Percentiles rank a stretch among this genome's conserved stretches.
These are phyloP conservation scores for Collybiopsis luxurians DNA, from an alignment of 768 basidiomycete genomes.

Conservation along the genomic window DNA sequence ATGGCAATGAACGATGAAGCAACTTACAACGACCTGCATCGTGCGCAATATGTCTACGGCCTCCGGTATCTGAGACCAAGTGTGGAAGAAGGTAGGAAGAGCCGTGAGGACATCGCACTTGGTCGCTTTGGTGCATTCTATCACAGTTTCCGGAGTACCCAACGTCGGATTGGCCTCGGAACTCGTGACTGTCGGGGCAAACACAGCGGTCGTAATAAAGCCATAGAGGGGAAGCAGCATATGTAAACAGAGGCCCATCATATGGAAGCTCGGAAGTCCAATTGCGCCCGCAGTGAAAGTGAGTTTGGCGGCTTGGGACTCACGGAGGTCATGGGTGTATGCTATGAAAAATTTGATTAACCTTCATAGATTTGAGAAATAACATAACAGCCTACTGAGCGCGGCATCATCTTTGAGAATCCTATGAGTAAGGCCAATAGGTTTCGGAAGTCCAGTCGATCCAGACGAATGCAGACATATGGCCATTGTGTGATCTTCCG, in stretches of 20 bases:
- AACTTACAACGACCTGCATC: slow-evolving; percentile 13
- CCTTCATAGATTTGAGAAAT: too few species aligned
- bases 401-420: background rate
- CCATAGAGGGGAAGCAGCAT: background rate
- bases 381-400: background rate
- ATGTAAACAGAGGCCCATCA: background rate
- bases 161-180: slow-evolving; percentile 16
- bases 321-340: background rate
- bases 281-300: background rate
- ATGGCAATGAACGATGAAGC: background rate
- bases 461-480: slow-evolving; percentile 28
- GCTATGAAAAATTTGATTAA: too few species aligned
- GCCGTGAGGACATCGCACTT: slow-evolving; percentile 14
- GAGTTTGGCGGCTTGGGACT: background rate
- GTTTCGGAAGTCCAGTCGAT: slow-evolving; percentile 22
- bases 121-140: slow-evolving; percentile 13
- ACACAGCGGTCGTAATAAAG: background rate
- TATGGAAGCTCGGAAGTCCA: background rate
- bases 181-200: background rate
- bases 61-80: slow-evolving; percentile 15
- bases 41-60: slow-evolving; percentile 13
- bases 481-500: background rate
- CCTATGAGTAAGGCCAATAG: background rate
- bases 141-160: slow-evolving; percentile 25
- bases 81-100: slow-evolving; percentile 24